Base-by-base conservation (phyloP, 768 basidiomycete species). In the Leccinum ochraceum region DNA sequence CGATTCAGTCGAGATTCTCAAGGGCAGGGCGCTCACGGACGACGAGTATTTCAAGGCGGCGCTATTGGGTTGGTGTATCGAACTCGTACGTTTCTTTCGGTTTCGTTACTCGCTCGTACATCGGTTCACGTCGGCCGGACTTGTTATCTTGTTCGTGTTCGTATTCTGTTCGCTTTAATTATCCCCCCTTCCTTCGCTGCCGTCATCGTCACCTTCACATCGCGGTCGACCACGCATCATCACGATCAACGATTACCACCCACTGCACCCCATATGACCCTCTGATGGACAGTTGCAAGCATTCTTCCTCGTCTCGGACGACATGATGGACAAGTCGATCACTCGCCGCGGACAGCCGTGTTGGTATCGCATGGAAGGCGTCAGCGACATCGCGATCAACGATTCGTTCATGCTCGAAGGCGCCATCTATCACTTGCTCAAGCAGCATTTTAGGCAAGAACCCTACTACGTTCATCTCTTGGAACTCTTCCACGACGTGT, bases 371-470 rank as follows among this genome's bases (percentile, higher is more conserved):
- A 73, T 85, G 44, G 79, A 81, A 58, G 78, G 78, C 16, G 69
- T 74, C 62, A 87, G 87, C 51, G 86, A 87, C 76, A 86, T 97
- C 63, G 95, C 96, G 5, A 90, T 98, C 79, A 98, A 98, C 80
- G 96, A 98, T 72, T 79, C 92, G 2, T 94, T 97, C 83, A 92
- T 98, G 91, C 88, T 98, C 74, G 94, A 95, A 74, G 87, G 85
- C 8, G 89, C 95, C 26, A 97, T 99, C 74, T 99, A 95, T 79
- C 84, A 83, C 69, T 82, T 99, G 50, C 79, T 98, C 71, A 95
- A 92, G 78, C 83, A 82, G 60, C 85, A 98, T 76, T 96, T 97
- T 84, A 82, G 90, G 46, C 66, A 74, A 1, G 87, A 94, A 62
- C 66, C 83, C 4, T 96, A 87, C 73, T 99, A 99, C 71, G 86